A percentile compares a stretch with the other conserved stretches of the same genome.
These are phyloP conservation scores for Nitzschia palea DNA, from an alignment of 108 stramenopile species.

Conservation along the genomic window DNA sequence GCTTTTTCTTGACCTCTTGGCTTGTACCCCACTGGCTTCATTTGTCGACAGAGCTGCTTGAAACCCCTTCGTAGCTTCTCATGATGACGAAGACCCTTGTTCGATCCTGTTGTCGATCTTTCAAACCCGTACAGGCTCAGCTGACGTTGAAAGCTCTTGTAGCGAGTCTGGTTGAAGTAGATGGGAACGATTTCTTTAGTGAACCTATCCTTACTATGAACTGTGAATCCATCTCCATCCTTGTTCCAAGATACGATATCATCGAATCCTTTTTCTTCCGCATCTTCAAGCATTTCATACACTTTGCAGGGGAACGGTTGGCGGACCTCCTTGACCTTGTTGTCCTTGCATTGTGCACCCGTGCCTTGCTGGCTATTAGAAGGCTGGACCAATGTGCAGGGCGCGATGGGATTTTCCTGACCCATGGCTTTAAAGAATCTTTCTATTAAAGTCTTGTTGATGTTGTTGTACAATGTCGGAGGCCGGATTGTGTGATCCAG, in stretches of 20 bases:
- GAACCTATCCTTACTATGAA: constrained; percentile 38
- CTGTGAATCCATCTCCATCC: constrained; percentile 33
- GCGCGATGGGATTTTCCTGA: too few species aligned
- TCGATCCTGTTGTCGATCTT: constrained; percentile 24
- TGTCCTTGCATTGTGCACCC: neutral
- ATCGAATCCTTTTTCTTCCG: constrained; percentile 26
- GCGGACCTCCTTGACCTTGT: constrained; percentile 13
- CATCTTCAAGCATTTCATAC: constrained; percentile 44
- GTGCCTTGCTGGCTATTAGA: too few species aligned
- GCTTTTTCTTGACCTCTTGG: constrained; percentile 20
- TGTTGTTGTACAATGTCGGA: too few species aligned
- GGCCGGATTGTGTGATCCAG: too few species aligned
- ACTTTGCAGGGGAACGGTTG: constrained; percentile 38
- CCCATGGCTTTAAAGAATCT: too few species aligned
- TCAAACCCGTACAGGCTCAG: constrained; percentile 46
- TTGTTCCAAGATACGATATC: constrained; percentile 43
- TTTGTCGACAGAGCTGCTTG: constrained; percentile 19
- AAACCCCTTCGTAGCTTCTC: constrained; percentile 26
- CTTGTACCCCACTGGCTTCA: constrained; percentile 41
- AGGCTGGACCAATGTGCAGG: too few species aligned
- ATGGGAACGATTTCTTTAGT: constrained; percentile 27
- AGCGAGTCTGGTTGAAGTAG: constrained; percentile 40
- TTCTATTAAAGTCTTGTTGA: too few species aligned
- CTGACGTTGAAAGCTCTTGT: constrained; percentile 68
- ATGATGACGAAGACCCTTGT: constrained; percentile 33